phyloP scores from a whole-genome alignment of 106 monocot species.

The Phalaenopsis aphrodite region DNA sequence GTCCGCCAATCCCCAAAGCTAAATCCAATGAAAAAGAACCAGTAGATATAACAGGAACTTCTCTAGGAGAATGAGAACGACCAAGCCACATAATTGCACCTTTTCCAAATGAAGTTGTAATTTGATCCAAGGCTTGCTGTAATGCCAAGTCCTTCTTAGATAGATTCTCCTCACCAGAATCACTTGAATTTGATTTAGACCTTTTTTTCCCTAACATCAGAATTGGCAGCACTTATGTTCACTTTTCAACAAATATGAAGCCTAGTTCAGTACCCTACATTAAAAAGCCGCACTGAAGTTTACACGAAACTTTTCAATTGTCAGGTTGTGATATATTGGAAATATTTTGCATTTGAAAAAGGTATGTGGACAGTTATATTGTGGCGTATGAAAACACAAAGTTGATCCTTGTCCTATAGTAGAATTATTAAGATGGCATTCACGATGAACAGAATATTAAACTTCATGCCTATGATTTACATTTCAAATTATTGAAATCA shows the following conservation, averaged over 20 bases:
- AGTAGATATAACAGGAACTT: slow-evolving; percentile 87
- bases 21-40: slow-evolving; percentile 85
- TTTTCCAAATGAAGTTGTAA: slow-evolving; percentile 83
- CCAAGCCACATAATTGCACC: slow-evolving; percentile 99
- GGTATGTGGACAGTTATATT: not conserved
- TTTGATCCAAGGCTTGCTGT: slow-evolving; percentile 87
- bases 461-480: not conserved
- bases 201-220: slow-evolving; percentile 43
- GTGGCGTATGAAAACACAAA: too few relatives aligned
- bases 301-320: not conserved
- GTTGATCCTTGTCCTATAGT: not conserved
- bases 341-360: not conserved
- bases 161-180: slow-evolving; percentile 63
- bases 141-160: slow-evolving; percentile 86
- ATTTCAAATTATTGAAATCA: not conserved
- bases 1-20: slow-evolving; percentile 91
- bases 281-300: not conserved
- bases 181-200: slow-evolving; percentile 56
- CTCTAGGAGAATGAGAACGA: slow-evolving; percentile 51
- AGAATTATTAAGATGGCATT: not conserved
- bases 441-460: not conserved
- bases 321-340: not conserved
- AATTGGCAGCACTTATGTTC: slow-evolving; percentile 1
- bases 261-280: not conserved
- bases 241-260: not conserved